Evolutionary conservation across 768 basidiomycete genomes (phyloP), one percentile per base, ranked within the genome.

Genomic region (Austroboletus eburneus): DNA sequence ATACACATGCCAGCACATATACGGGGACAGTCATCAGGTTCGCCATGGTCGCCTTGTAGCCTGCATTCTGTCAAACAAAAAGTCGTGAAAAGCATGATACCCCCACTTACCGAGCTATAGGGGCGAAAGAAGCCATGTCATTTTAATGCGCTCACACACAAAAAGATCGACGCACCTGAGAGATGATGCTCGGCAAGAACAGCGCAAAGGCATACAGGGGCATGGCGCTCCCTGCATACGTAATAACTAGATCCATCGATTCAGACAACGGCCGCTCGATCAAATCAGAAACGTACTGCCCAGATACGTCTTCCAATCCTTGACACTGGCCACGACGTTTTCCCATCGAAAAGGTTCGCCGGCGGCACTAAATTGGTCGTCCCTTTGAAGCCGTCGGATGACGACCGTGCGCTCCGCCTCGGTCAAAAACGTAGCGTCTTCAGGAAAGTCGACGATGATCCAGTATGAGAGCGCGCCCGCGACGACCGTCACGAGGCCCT

Each of bases 371-470:
- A 81, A 83, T 59, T 86, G 81, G 51, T 80, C 73, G 57, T 87
- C 83, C 12, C 65, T 57, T 59, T 88, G 83, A 29, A 90, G 69
- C 17, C 85, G 71, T 20, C 80, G 74, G 43, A 88, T 72, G 42
- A 87, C 74, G 17, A 83, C 71, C 8, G 79, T 80, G 24, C 84
- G 72, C 65, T 90, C 87, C 3, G 69, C 75, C 54, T 85, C 83
- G n/a, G 74, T 75, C 6, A 91, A 71, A 69, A 89, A 90, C 53
- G 76, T 84, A 22, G 87, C 87, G 1, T 80, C 85, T 55, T 90
- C 85, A 3, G 88, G 87, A 66, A 90, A 91, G 60, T 90, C 88
- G 56, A 87, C 81, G 48, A 90, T 79, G 58, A 90, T 79, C 75
- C 77, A 90, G 69, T 81, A 89, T 2, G 85, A 87, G 9, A 71